Evolutionary conservation across 805 yeast genomes (phyloP).

Genomic region (Starmerella sirachaensis): DNA sequence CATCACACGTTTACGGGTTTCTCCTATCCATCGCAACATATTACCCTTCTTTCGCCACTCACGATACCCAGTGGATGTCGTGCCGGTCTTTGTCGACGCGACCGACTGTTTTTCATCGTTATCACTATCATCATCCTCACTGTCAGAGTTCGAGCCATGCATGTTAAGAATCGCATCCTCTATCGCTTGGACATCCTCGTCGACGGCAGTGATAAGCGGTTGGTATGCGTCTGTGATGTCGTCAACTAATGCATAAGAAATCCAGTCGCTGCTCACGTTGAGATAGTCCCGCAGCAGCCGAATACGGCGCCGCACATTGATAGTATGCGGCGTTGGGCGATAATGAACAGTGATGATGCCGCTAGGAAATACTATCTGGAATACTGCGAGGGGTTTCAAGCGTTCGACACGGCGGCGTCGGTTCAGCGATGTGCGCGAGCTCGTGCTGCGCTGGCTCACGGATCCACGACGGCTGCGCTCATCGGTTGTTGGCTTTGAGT

Average conservation of each 20-base stretch:
- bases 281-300: constrained; percentile 76
- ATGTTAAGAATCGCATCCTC: constrained; percentile 81
- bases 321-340: constrained; percentile 90
- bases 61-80: constrained; percentile 34
- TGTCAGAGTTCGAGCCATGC: constrained; percentile 55
- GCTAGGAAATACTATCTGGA: constrained; percentile 78
- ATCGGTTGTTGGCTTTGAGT: neutral
- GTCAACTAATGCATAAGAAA: constrained; percentile 90
- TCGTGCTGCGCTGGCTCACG: constrained; percentile 13
- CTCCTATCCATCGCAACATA: constrained; percentile 89
- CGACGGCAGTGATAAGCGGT: constrained; percentile 89
- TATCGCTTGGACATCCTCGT: constrained; percentile 85
- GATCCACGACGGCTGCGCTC: constrained; percentile 13
- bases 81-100: constrained; percentile 24
- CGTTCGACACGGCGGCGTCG: constrained; percentile 33
- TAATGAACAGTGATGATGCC: constrained; percentile 92
- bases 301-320: constrained; percentile 88
- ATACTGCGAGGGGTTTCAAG: constrained; percentile 81
- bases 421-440: constrained; percentile 22
- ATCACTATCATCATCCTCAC: constrained; percentile 31
- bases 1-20: constrained; percentile 90
- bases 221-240: constrained; percentile 97
- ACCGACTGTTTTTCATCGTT: constrained; percentile 25
- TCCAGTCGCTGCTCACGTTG: constrained; percentile 90
- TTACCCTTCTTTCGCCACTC: constrained; percentile 91